Percentiles rank a stretch among this genome's conserved stretches.
Conservation (phyloP, 441 rosid species). For the Geranium incanum region DNA sequence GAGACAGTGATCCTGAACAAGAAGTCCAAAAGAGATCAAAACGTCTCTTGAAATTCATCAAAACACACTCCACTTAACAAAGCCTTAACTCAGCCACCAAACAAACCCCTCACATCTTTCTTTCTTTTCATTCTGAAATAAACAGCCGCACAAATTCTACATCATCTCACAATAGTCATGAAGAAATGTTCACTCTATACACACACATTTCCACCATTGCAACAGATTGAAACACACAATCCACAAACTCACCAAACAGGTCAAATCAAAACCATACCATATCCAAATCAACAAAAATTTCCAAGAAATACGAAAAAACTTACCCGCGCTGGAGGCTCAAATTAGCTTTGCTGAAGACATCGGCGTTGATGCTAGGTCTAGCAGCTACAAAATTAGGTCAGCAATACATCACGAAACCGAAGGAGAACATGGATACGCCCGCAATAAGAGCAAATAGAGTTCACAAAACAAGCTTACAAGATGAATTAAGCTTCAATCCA, state of each 20-base stretch:
- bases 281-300: neutral
- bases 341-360: conserved; percentile 54
- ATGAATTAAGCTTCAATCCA: conserved; percentile 65
- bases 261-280: neutral
- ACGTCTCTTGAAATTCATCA: neutral
- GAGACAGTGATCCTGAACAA: no score
- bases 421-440: neutral
- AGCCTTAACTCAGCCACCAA: neutral
- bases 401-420: conserved; percentile 1
- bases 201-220: no score
- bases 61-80: neutral
- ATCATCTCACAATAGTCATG: no score
- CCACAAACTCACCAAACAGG: neutral
- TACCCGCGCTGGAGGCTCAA: conserved; percentile 70
- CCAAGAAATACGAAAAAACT: conserved; percentile 13
- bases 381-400: conserved; percentile 33
- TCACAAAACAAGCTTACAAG: conserved; percentile 37
- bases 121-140: neutral
- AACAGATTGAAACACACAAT: no score
- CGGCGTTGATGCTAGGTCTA: conserved; percentile 54
- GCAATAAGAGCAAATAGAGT: neutral
- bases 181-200: no score
- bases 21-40: neutral
- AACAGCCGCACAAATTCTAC: no score
- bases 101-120: neutral